Evolutionary conservation across 2,329 filamentous ascomycete species (phyloP).

Genomic region (Dothistroma septosporum): DNA sequence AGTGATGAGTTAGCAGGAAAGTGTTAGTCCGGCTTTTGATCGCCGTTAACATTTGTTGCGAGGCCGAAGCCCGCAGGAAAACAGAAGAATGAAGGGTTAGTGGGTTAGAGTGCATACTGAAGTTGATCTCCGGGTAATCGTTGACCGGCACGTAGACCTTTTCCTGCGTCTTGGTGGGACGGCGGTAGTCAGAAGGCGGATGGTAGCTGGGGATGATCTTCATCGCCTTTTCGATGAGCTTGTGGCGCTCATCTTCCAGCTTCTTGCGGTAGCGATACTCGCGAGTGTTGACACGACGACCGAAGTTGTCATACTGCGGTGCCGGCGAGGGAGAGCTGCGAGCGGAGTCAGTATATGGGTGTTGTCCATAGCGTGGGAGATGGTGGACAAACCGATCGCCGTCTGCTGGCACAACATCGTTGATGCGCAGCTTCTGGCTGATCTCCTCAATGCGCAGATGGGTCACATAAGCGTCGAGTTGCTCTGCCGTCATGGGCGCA

Average conservation of each 20-base stretch:
- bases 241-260: slow-evolving; percentile 97
- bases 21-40: slow-evolving; percentile 35
- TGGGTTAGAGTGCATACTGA: slow-evolving; percentile 99
- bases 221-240: slow-evolving; percentile 98
- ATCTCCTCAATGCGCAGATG: slow-evolving; percentile 98
- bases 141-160: slow-evolving; percentile 99
- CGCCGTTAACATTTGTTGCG: slow-evolving; percentile 30
- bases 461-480: slow-evolving; percentile 93
- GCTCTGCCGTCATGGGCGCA: slow-evolving; percentile 96
- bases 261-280: slow-evolving; percentile 98
- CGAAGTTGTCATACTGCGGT: slow-evolving; percentile 98
- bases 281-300: slow-evolving; percentile 97
- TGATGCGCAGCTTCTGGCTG: slow-evolving; percentile 97
- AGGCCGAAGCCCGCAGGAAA: slow-evolving; percentile 25
- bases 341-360: slow-evolving; percentile 11
- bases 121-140: slow-evolving; percentile 99
- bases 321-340: slow-evolving; percentile 86
- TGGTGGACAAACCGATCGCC: slow-evolving; percentile 72
- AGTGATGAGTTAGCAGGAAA: slow-evolving; percentile 29
- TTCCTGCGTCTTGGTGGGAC: slow-evolving; percentile 99
- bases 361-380: background rate
- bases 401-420: slow-evolving; percentile 96
- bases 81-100: slow-evolving; percentile 44
- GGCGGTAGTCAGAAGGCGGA: slow-evolving; percentile 95
- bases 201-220: slow-evolving; percentile 99